Base-by-base conservation (phyloP, 495 filamentous ascomycete species). In the Opeltia flavorubescens region DNA sequence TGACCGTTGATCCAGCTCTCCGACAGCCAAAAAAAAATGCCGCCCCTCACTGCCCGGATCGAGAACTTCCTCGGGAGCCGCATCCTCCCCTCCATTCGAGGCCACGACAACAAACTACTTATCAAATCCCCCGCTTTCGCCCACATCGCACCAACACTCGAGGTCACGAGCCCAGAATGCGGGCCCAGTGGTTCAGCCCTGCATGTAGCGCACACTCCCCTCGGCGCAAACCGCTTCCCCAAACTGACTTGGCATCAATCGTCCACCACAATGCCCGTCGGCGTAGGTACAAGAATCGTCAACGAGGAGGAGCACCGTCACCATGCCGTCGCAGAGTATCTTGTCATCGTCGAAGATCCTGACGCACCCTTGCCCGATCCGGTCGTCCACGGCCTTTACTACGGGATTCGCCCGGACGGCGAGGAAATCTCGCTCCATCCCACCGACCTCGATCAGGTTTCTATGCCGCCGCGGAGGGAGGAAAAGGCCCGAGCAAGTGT, bases 311-410 rank as follows among this genome's bases (percentile, higher is more conserved):
- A n/a, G n/a, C n/a, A n/a, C n/a, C n/a, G n/a, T n/a, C n/a, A n/a
- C n/a, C 46, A 51, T 18, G 43, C 62, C 5, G 63, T 67, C 4
- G 64, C 64, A 38, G 56, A 76, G 50, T 76, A 67, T 53, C 52
- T 76, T 3, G 47, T 77, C 5, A 50, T 73, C 26, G 61, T 62
- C 29, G 68, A 74, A 50, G 70, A 77, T 40, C 67, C 71, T 0
- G 71, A 77, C 51, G 66, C 66, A 15, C 68, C 72, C 1, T 29
- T 73, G 35, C 62, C 67, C 3, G 62, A 50, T 17, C 65, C 71
- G 4, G 63, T 67, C 27, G 56, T 66, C 24, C 71, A 75, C 47
- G 69, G 65, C 28, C 51, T 73, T 25, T 72, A 67, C 49, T 62
- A 61, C 20, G 64, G 64, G 1, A 72, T 75, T 29, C 57, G 62